Evolutionary conservation across 139 green algal genomes (phyloP).

Genomic region (Ulvella scutata): DNA sequence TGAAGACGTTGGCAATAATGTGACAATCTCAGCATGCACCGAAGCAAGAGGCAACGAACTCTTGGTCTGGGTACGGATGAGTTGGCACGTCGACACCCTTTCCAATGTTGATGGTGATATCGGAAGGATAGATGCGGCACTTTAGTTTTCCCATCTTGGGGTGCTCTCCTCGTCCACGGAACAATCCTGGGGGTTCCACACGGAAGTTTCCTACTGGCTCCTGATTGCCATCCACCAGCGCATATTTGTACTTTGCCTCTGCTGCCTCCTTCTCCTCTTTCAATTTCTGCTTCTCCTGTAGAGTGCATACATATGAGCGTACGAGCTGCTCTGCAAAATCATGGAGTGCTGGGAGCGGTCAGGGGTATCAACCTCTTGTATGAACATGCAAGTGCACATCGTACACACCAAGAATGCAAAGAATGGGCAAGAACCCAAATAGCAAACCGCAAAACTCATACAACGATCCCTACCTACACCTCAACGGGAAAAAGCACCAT

Average conservation of each 20-base stretch:
- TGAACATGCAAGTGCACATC: no score
- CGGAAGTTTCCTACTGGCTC: slow-evolving; percentile 97
- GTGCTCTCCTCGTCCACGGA: slow-evolving; percentile 94
- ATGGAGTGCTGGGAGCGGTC: background rate
- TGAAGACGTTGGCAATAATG: background rate
- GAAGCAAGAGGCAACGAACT: background rate
- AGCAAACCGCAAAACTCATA: no score
- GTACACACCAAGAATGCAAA: no score
- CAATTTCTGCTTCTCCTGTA: slow-evolving; percentile 73
- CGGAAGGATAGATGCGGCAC: slow-evolving; percentile 78
- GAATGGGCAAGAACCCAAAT: no score
- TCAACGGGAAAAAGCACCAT: no score
- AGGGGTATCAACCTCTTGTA: background rate
- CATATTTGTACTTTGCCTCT: slow-evolving; percentile 86
- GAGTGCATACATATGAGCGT: background rate
- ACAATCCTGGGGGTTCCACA: slow-evolving; percentile 93
- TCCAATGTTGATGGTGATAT: slow-evolving; percentile 98
- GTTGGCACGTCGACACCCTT: slow-evolving; percentile 50
- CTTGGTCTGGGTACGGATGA: slow-evolving; percentile 65
- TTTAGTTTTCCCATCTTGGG: slow-evolving; percentile 98
- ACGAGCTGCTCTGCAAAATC: background rate
- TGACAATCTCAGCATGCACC: background rate
- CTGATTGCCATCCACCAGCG: slow-evolving; percentile 64
- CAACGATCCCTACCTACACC: no score
- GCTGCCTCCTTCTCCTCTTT: slow-evolving; percentile 67